Evolutionary conservation across 257 asterid genomes (phyloP).

Genomic region (Coffea eugenioides): DNA sequence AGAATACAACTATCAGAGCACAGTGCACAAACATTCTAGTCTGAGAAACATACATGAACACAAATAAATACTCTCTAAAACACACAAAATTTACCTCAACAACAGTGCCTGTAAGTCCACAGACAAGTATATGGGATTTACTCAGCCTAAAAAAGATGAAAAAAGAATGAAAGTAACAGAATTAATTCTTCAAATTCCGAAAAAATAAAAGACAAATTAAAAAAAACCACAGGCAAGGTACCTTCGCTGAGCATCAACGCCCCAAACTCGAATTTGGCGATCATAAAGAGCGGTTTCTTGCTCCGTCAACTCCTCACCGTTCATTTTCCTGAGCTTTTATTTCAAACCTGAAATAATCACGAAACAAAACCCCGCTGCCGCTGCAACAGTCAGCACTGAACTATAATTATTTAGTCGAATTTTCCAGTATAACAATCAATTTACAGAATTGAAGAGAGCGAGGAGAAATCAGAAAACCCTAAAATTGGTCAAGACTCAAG

Average conservation of each 20-base stretch:
- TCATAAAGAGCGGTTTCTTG: constrained; percentile 99
- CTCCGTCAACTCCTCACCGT: constrained; percentile 85
- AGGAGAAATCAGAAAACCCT: not conserved
- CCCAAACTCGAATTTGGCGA: constrained; percentile 99
- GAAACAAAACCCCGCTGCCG: not conserved
- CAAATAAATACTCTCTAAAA: not conserved
- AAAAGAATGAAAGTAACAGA: not conserved
- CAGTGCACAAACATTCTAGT: not conserved
- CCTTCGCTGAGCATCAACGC: constrained; percentile 98
- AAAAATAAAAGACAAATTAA: not conserved
- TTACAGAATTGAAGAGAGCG: not conserved
- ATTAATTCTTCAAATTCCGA: not conserved
- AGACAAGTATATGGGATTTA: constrained; percentile 78
- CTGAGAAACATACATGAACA: not conserved
- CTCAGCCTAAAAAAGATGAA: constrained; percentile 53
- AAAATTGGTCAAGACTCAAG: not conserved
- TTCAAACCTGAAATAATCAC: not conserved
- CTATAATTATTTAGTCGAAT: no score
- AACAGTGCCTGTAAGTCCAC: constrained; percentile 83
- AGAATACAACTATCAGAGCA: not conserved
- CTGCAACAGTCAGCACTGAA: not conserved
- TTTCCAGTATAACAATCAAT: not conserved
- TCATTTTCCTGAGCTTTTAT: constrained; percentile 7
- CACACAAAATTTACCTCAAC: constrained; percentile 57
- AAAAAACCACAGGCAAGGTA: constrained; percentile 2